Conservation (phyloP, 106 monocot genomes). For the Dactylorhiza incarnata region DNA sequence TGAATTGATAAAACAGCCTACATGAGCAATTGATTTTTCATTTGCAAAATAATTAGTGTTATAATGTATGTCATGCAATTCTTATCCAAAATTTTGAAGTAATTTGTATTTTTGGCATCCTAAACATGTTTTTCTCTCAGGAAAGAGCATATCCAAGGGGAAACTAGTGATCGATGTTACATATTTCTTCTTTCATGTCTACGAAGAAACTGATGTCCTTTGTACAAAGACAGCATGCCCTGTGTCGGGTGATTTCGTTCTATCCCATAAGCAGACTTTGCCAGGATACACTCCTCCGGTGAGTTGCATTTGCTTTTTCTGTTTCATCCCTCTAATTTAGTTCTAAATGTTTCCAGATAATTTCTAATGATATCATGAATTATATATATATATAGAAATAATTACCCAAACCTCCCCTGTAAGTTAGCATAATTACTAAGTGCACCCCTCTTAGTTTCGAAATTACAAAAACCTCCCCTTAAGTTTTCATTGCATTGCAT, state of each 20-base stretch:
- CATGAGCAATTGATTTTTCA: background rate
- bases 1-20: background rate
- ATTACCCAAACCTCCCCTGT: too few species aligned
- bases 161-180: conserved; percentile 49
- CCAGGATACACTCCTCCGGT: conserved; percentile 55
- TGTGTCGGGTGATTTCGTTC: conserved; percentile 35
- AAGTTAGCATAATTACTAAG: too few species aligned
- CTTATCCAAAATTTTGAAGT: background rate
- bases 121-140: conserved; percentile 16
- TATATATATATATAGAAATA: too few species aligned
- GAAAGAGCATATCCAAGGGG: conserved; percentile 24
- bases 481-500: too few species aligned
- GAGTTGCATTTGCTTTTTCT: conserved; percentile 6
- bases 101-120: background rate
- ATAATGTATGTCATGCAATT: background rate
- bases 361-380: background rate
- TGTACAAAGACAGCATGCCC: conserved; percentile 58
- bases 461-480: too few species aligned
- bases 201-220: conserved; percentile 40
- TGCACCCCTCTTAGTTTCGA: too few species aligned
- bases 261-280: conserved; percentile 37
- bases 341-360: background rate
- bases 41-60: background rate
- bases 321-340: background rate
- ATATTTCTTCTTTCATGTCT: conserved; percentile 39